These are phyloP conservation scores for Tephrocybe rancida DNA, from an alignment of 768 basidiomycete species.

Conservation along the genomic window DNA sequence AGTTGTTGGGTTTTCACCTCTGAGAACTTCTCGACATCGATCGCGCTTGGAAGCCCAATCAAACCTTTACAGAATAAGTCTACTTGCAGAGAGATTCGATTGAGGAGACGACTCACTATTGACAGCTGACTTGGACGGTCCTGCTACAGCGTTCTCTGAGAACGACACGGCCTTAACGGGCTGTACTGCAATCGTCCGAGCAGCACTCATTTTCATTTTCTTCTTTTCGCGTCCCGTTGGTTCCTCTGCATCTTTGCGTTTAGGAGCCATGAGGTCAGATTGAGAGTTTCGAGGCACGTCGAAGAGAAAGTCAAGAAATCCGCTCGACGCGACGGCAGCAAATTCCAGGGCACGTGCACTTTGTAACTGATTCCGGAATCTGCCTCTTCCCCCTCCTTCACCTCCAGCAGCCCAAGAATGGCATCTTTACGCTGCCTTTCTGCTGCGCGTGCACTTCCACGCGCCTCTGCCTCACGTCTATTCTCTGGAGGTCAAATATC, in stretches of 20 bases:
- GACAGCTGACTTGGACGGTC: slow-evolving; percentile 36
- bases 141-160: slow-evolving; percentile 32
- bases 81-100: neutral
- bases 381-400: neutral
- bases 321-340: neutral
- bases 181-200: slow-evolving; percentile 73
- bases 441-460: slow-evolving; percentile 14
- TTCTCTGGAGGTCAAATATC: slow-evolving; percentile 46
- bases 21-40: slow-evolving; percentile 89
- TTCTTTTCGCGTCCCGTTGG: slow-evolving; percentile 59
- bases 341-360: neutral
- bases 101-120: slow-evolving; percentile 38
- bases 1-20: slow-evolving; percentile 53
- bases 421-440: slow-evolving; percentile 35
- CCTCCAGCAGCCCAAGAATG: slow-evolving; percentile 25
- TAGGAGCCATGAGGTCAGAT: slow-evolving; percentile 30
- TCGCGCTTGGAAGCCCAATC: slow-evolving; percentile 63
- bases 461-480: slow-evolving; percentile 27
- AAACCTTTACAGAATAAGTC: slow-evolving; percentile 40
- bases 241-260: slow-evolving; percentile 41
- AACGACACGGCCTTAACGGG: slow-evolving; percentile 20
- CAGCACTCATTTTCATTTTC: slow-evolving; percentile 63
- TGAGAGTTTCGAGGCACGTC: no score
- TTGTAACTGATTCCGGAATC: neutral
- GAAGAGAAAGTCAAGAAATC: no score